Evolutionary conservation across 1,139 yeast genomes (phyloP).

Genomic region (Saccharomyces hybrid): DNA sequence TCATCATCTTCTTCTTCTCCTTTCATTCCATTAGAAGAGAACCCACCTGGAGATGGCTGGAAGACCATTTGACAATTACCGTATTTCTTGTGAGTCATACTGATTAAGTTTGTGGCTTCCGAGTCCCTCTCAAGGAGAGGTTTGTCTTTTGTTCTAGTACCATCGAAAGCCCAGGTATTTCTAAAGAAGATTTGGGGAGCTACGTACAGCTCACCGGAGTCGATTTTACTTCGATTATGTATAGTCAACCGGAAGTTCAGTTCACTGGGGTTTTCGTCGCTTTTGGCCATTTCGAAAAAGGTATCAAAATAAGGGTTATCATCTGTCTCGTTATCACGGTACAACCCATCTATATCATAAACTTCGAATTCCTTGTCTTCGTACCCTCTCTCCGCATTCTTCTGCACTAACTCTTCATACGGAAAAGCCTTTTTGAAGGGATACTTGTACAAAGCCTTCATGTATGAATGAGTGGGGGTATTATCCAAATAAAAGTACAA

Average conservation of each 20-base stretch:
- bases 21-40: constrained; percentile 11
- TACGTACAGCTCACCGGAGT: constrained; percentile 81
- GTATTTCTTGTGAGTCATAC: constrained; percentile 61
- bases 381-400: constrained; percentile 45
- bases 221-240: constrained; percentile 65
- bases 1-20: constrained; percentile 13
- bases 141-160: constrained; percentile 47
- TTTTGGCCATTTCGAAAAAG: constrained; percentile 86
- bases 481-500: constrained; percentile 81
- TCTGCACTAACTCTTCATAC: constrained; percentile 65
- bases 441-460: constrained; percentile 88
- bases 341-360: constrained; percentile 29
- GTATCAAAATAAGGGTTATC: constrained; percentile 85
- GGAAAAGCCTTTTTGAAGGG: constrained; percentile 77
- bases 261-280: constrained; percentile 74
- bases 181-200: constrained; percentile 82
- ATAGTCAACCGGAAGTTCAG: constrained; percentile 82
- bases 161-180: constrained; percentile 84
- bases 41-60: constrained; percentile 83
- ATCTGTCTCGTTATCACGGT: constrained; percentile 39
- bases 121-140: constrained; percentile 45
- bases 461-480: constrained; percentile 89
- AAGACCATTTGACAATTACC: constrained; percentile 67
- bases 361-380: constrained; percentile 50
- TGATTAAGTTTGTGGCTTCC: constrained; percentile 39